Percentiles rank a stretch among this genome's conserved stretches.
Conservation (phyloP, 2,329 filamentous ascomycete genomes). For the Cladosporium sp. region DNA sequence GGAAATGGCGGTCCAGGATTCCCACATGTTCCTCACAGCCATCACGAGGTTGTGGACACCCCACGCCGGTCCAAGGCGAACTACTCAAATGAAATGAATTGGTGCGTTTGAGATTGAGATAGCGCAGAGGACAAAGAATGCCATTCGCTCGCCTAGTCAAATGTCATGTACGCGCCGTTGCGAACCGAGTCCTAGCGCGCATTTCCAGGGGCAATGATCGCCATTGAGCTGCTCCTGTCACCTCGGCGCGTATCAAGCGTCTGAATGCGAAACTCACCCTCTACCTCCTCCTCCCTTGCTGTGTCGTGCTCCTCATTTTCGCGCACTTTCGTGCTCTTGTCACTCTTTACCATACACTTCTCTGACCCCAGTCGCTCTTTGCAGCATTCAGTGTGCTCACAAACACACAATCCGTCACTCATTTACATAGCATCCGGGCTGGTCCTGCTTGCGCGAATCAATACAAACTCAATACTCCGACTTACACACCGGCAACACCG, state of each 20-base stretch:
- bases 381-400: neutral
- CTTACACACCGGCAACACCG: neutral
- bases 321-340: conserved; percentile 8
- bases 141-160: neutral
- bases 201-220: conserved; percentile 6
- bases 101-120: neutral
- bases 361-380: conserved; percentile 13
- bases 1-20: too few species aligned
- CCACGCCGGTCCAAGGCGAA: too few species aligned
- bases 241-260: conserved; percentile 8
- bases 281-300: conserved; percentile 1
- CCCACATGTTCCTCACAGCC: too few species aligned
- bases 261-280: conserved; percentile 6
- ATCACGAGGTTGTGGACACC: too few species aligned
- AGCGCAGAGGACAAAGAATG: neutral
- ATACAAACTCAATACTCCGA: neutral
- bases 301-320: neutral
- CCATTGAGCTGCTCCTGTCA: neutral
- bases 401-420: conserved; percentile 1
- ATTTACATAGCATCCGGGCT: conserved; percentile 7
- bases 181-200: neutral
- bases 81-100: neutral
- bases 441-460: conserved; percentile 6
- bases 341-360: conserved; percentile 3
- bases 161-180: conserved; percentile 5